Evolutionary conservation across 805 yeast genomes (phyloP), one percentile per base, ranked within the genome.

Genomic region (Blastobotrys peoriensis): DNA sequence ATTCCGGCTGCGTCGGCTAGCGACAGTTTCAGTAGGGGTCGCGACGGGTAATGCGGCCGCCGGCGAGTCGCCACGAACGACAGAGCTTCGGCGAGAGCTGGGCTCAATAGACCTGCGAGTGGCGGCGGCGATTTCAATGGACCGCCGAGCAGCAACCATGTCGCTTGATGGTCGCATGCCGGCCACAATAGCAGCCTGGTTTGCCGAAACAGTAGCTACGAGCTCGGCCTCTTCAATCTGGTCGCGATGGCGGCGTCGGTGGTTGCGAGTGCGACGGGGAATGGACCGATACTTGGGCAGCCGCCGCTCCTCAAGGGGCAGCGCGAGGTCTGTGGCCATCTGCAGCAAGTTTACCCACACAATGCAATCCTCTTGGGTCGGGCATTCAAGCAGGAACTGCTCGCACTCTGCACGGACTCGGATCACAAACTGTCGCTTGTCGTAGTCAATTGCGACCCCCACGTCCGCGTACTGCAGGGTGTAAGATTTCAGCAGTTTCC

Each of bases 361-460:
- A 41, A 91, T 76, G 71, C 87, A 73, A 30, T 78, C 81, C 54
- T 77, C 78, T 3, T 81, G 73, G 35, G 73, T 69, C 1, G 75
- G 61, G 55, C 86, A 86, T 45, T 77, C 79, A 2, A 91, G 52
- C 35, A 91, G 61, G 49, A 86, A 73, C 62, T 91, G 98, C 61
- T 86, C 88, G 33, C 82, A 75, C 63, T 91, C 98, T 30, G 83
- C 74, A 17, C 98, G 74, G 15, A 91, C 54, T 40, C 98, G 67
- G 33, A 88, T 62, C 3, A 82, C 86, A 57, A 79, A 75, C 15
- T 76, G 71, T 51, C 74, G 75, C 61, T 87, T 86, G 46, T 73
- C 75, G 63, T 87, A 87, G 63, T 91, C 98, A 1, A 78, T 70
- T 0, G 98, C 96, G 10, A 87, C 67, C 0, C 98, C 98, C 37